Evolutionary conservation across 2,329 filamentous ascomycete genomes (phyloP), one percentile per base, ranked within the genome.

Genomic region (Basipetospora chlamydospora): DNA sequence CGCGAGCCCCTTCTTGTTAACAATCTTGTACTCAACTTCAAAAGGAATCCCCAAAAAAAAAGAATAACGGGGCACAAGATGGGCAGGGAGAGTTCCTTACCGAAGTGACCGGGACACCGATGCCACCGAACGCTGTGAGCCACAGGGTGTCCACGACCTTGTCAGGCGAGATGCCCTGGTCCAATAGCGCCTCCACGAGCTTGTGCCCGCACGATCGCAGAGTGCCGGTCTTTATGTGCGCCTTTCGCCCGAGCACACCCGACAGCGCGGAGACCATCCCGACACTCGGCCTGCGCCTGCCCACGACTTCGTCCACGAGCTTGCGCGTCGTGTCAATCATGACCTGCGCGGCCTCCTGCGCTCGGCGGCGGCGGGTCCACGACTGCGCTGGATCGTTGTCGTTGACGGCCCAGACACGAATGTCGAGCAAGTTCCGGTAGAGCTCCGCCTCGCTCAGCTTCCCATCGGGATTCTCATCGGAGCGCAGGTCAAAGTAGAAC

Each of bases 401-500:
- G 44, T 64, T 63, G 26, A 60, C 58, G 11, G 59, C 61, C 54
- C 58, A 67, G 38, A 56, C 52, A 23, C 63, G 61, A 17, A 67
- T 50, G 38, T 64, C 53, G 13, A 63, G 45, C 16, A 67, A 49
- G 15, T 57, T 43, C 2, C 50, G 50, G 48, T 65, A 68, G 20
- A 68, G 43, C 13, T 64, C 55, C 1, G 58, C 49, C 1, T 49
- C 43, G 3, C 53, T 49, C n/a, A 62, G 54, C 1, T 47, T 50
- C 8, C 73, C 73, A 8, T 56, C 54, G 0, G 72, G 71, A 15
- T 67, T 63, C 44, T 73, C 60, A 0, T 60, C 53, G 0, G 64
- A 67, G 44, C 71, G 70, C 21, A 78, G 46, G 3, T 75, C 73
- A 23, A 76, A 57, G 36, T 70, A 71, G 49, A 75, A 73, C 10